Conservation (phyloP, 192 early-diverging fungal genomes). For the Coemansia sp. region DNA sequence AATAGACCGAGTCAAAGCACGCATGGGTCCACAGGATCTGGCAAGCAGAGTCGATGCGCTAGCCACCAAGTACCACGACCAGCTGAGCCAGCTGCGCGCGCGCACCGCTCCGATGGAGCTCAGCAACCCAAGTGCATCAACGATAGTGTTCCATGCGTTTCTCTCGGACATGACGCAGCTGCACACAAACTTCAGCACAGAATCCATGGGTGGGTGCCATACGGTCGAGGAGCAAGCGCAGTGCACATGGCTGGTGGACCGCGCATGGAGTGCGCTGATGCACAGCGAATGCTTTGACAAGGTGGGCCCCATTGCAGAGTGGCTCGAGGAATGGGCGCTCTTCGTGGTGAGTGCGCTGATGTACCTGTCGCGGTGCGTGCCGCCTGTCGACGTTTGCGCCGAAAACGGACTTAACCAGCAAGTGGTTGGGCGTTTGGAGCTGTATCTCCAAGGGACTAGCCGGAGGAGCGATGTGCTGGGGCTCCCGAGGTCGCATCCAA, state of each 20-base stretch:
- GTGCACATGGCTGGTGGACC: background rate
- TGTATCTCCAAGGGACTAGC: background rate
- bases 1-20: background rate
- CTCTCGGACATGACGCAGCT: background rate
- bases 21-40: background rate
- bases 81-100: background rate
- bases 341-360: slow-evolving; percentile 14
- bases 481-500: background rate
- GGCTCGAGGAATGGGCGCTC: slow-evolving; percentile 29
- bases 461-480: background rate
- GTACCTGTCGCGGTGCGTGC: slow-evolving; percentile 3
- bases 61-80: slow-evolving; percentile 10
- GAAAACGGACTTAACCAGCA: background rate
- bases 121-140: background rate
- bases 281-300: slow-evolving; percentile 9
- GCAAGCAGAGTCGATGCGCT: slow-evolving; percentile 1
- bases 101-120: background rate
- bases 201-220: background rate
- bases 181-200: background rate
- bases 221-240: background rate
- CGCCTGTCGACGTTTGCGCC: background rate
- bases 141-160: background rate
- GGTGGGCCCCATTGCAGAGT: background rate
- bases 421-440: background rate
- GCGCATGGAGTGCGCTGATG: slow-evolving; percentile 31